Evolutionary conservation across 2,329 filamentous ascomycete genomes (phyloP).

Genomic region (Pyricularia sp.): DNA sequence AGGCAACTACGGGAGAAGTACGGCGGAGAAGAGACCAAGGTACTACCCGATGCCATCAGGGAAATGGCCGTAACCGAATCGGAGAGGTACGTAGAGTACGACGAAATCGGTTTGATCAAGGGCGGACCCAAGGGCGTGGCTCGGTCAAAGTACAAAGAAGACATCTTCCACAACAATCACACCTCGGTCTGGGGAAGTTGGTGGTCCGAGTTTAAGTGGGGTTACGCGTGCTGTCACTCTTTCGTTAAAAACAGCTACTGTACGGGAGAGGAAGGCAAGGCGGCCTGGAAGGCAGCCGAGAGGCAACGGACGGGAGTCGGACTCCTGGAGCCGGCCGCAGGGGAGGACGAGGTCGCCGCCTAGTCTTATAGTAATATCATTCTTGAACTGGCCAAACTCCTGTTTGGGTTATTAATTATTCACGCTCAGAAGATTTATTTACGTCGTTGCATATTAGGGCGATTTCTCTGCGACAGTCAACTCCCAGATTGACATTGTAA

Average conservation of each 20-base stretch:
- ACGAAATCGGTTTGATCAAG: constrained; percentile 80
- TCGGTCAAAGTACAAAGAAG: constrained; percentile 85
- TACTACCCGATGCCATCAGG: constrained; percentile 45
- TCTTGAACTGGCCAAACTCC: not conserved
- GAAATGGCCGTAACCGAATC: constrained; percentile 63
- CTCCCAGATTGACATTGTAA: not conserved
- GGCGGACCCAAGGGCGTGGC: constrained; percentile 63
- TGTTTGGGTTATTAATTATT: not conserved
- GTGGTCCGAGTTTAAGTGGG: constrained; percentile 95
- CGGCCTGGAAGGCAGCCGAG: constrained; percentile 67
- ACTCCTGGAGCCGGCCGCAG: not conserved
- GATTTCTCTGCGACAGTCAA: not conserved
- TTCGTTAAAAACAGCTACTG: constrained; percentile 95
- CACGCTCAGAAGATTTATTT: not conserved
- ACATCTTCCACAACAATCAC: constrained; percentile 82
- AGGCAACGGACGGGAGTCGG: constrained; percentile 34
- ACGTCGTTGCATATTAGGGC: too few species aligned
- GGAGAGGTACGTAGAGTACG: constrained; percentile 86
- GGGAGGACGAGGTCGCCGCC: constrained; percentile 41
- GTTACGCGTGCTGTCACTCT: constrained; percentile 90
- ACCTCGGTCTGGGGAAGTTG: constrained; percentile 89
- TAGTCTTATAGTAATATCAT: not conserved
- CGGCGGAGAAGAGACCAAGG: constrained; percentile 45
- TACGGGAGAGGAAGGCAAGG: constrained; percentile 78
- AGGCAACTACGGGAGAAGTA: constrained; percentile 72